These are phyloP conservation scores for Prunus kanzakura DNA, from an alignment of 306 rosid genomes.

Conservation along the genomic window DNA sequence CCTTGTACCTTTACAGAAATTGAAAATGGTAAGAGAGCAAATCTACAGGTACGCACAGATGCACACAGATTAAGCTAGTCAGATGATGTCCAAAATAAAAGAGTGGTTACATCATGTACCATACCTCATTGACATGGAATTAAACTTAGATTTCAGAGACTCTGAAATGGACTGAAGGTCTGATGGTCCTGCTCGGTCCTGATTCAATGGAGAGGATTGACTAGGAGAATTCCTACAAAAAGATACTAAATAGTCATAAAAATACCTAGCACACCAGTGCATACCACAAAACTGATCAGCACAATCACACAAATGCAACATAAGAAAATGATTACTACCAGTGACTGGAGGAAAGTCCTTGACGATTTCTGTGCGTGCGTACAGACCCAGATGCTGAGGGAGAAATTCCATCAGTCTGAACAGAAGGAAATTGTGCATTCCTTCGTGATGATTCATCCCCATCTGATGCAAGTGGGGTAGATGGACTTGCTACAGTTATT, in stretches of 20 bases:
- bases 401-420: conserved; percentile 40
- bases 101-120: background rate
- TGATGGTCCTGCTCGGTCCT: conserved; percentile 74
- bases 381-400: conserved; percentile 46
- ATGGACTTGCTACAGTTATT: conserved; percentile 42
- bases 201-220: conserved; percentile 41
- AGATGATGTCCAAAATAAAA: conserved; percentile 3
- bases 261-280: conserved; percentile 3
- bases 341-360: conserved; percentile 32
- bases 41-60: conserved; percentile 2
- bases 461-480: conserved; percentile 43
- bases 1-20: conserved; percentile 65
- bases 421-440: conserved; percentile 25
- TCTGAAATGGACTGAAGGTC: conserved; percentile 80
- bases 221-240: conserved; percentile 39
- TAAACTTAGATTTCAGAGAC: conserved; percentile 64
- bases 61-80: background rate
- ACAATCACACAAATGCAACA: background rate
- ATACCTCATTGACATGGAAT: conserved; percentile 68
- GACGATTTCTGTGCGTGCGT: conserved; percentile 35
- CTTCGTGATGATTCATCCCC: conserved; percentile 45
- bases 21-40: conserved; percentile 17
- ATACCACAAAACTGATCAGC: background rate
- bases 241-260: conserved; percentile 5
- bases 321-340: conserved; percentile 40